Base-by-base conservation (phyloP, 1,139 yeast species). In the Pichia sp. region DNA sequence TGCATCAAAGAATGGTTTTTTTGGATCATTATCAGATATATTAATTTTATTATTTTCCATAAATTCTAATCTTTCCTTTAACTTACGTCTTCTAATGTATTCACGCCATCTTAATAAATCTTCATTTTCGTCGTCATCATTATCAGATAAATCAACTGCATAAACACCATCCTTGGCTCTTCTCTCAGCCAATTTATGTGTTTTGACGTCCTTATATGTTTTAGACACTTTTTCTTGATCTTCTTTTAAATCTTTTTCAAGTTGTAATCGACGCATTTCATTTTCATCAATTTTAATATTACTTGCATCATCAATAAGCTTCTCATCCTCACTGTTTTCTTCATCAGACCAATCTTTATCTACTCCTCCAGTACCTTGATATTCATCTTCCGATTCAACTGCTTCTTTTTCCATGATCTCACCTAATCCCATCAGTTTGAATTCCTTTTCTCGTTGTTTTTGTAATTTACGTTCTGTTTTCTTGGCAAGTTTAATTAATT, bases 321-420 rank as follows among this genome's bases (percentile, higher is more conserved):
- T 75, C 61, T 84, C 95, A 59, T 87, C 83, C 52, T 86, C 95
- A 29, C 89, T 80, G 56, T 83, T 76, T 42, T 81, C 87, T 30
- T 41, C 52, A 33, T 51, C 54, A 4, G 80, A 76, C 4, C 64
- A 58, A 50, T 87, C 96, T 6, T 82, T 87, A 55, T 86, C 94
- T 10, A 62, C 71, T 48, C 96, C 96, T 45, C 96, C 97, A 46
- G 86, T 61, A 2, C 96, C 96, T 41, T 80, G 81, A 90, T 95
- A 90, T 67, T 90, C 97, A 68, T 90, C 97, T 52, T 92, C 97
- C 35, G 96, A 87, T 68, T 92, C 97, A 54, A 80, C 94, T 38
- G 98, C 98, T 68, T 90, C 96, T 37, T 83, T 85, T 51, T 85
- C 90, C 50, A 84, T 69, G 23, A 81, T 68, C n/a, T 69, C 67